These are phyloP conservation scores for Trichoderma sp. DNA, from an alignment of 2,329 filamentous ascomycete species.

Conservation along the genomic window DNA sequence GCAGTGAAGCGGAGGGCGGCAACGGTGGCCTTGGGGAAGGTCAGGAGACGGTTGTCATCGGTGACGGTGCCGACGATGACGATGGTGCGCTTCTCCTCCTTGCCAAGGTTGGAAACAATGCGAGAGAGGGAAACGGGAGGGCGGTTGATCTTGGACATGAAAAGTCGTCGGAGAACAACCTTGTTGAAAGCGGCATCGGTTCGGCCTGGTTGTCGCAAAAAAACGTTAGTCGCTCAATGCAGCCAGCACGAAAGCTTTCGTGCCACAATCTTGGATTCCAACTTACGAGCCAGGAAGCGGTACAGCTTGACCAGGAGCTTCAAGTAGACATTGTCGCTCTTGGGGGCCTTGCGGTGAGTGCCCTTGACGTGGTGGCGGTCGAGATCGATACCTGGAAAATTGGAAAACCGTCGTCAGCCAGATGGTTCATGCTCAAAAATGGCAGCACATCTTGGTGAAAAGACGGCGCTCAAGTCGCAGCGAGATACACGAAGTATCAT, in stretches of 20 bases:
- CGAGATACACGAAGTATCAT: constrained; percentile 22
- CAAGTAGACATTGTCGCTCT: constrained; percentile 97
- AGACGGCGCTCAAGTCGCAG: constrained; percentile 24
- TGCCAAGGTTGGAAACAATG: constrained; percentile 69
- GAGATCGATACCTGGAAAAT: constrained; percentile 65
- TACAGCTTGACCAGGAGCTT: constrained; percentile 98
- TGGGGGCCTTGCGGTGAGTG: constrained; percentile 88
- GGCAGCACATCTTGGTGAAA: constrained; percentile 28
- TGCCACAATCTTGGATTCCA: background rate
- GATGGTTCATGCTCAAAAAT: constrained; percentile 60
- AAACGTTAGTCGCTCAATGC: background rate
- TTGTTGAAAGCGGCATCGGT: constrained; percentile 99
- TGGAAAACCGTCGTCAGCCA: constrained; percentile 57
- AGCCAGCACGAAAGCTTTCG: background rate
- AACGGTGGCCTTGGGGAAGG: constrained; percentile 87
- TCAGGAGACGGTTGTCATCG: constrained; percentile 92
- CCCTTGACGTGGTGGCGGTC: constrained; percentile 65
- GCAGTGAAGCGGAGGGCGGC: constrained; percentile 96
- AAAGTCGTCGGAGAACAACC: constrained; percentile 93
- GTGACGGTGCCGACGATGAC: constrained; percentile 95
- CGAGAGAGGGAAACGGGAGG: constrained; percentile 92
- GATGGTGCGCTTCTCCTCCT: constrained; percentile 77
- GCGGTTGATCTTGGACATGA: constrained; percentile 98
- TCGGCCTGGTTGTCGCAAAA: constrained; percentile 60
- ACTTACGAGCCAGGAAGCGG: constrained; percentile 92